phyloP scores from a whole-genome alignment of 306 rosid genomes.

The Delonix regia region DNA sequence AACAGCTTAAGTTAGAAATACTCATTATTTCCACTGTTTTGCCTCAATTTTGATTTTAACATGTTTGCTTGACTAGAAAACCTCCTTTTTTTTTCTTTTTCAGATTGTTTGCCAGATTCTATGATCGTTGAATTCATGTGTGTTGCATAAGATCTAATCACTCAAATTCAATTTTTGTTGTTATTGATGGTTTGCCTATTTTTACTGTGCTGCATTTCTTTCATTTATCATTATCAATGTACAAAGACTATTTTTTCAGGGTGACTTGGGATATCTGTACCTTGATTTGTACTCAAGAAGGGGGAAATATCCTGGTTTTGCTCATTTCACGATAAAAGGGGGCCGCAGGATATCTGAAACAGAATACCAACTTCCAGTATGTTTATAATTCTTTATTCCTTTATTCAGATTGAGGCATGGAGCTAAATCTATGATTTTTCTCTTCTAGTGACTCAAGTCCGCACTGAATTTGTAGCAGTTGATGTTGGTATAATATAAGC shows the following conservation, averaged over 20 bases:
- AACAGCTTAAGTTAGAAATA: not conserved
- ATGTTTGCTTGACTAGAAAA: not conserved
- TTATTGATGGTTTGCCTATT: not conserved
- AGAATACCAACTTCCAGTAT: conserved; percentile 63
- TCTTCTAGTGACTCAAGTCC: conserved; percentile 8
- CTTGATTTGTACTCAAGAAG: conserved; percentile 56
- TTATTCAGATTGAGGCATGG: not conserved
- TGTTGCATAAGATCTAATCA: conserved; percentile 2
- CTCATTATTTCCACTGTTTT: not conserved
- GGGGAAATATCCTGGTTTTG: conserved; percentile 62
- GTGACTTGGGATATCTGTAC: conserved; percentile 58
- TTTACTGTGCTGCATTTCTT: conserved; percentile 1
- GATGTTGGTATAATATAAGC: no score
- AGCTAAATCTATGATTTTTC: conserved; percentile 28
- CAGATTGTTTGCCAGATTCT: not conserved
- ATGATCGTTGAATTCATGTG: not conserved
- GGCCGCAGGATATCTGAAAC: conserved; percentile 57
- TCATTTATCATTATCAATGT: conserved; percentile 16
- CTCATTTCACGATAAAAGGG: conserved; percentile 61
- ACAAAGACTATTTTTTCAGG: conserved; percentile 42
- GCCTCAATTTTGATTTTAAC: not conserved
- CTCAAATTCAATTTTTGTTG: conserved; percentile 14
- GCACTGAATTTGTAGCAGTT: not conserved
- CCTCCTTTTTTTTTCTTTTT: not conserved
- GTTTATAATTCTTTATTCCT: conserved; percentile 31